phyloP scores from a whole-genome alignment of 2,329 filamentous ascomycete species.

The Fusarium verrucosum region DNA sequence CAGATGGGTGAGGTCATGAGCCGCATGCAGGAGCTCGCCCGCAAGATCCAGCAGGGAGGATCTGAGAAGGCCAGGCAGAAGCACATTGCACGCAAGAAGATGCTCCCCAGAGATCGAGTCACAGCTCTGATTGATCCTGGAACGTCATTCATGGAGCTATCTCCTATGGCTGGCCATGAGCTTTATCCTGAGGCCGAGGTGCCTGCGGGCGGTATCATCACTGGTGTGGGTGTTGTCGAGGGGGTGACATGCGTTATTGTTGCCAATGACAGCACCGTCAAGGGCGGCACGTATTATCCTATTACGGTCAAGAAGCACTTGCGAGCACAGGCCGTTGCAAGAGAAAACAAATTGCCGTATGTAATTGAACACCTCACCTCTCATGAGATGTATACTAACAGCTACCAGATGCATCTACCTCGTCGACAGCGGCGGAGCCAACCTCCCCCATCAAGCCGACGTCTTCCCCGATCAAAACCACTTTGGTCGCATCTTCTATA shows the following conservation, averaged over 20 bases:
- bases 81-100: slow-evolving; percentile 88
- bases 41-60: slow-evolving; percentile 78
- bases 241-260: slow-evolving; percentile 93
- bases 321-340: slow-evolving; percentile 87
- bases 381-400: background rate
- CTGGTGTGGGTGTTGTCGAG: slow-evolving; percentile 88
- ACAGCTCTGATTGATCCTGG: slow-evolving; percentile 88
- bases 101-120: slow-evolving; percentile 90
- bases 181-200: slow-evolving; percentile 89
- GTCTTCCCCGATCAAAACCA: slow-evolving; percentile 96
- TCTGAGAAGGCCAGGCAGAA: slow-evolving; percentile 85
- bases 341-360: slow-evolving; percentile 81
- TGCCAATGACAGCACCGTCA: slow-evolving; percentile 96
- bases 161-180: slow-evolving; percentile 85
- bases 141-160: slow-evolving; percentile 92
- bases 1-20: slow-evolving; percentile 80
- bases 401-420: slow-evolving; percentile 82
- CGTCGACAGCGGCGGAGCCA: slow-evolving; percentile 94
- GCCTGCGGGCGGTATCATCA: slow-evolving; percentile 89
- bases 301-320: slow-evolving; percentile 98
- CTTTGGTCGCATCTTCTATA: slow-evolving; percentile 98
- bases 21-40: slow-evolving; percentile 74
- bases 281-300: slow-evolving; percentile 96
- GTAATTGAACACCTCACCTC: slow-evolving; percentile 38
- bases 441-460: slow-evolving; percentile 92